phyloP scores from a whole-genome alignment of 2,329 filamentous ascomycete genomes.

The Bipolaris gigantea region DNA sequence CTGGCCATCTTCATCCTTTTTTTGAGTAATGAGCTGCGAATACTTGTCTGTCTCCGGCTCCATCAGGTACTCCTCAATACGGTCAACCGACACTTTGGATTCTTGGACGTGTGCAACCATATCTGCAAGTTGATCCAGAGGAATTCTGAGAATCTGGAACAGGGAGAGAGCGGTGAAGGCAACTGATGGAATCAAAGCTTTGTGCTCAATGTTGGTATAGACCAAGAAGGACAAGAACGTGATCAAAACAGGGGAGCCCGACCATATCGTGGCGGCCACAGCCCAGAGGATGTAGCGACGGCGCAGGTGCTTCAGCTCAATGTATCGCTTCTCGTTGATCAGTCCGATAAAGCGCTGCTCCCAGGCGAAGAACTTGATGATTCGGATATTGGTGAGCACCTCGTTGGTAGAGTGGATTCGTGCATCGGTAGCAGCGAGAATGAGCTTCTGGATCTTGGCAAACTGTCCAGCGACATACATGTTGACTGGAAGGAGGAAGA shows the following conservation, averaged over 20 bases:
- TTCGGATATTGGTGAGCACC: conserved; percentile 93
- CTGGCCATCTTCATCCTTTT: conserved; percentile 68
- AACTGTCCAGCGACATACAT: conserved; percentile 86
- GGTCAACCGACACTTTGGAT: conserved; percentile 93
- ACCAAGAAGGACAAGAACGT: conserved; percentile 95
- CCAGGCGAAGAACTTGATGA: conserved; percentile 99
- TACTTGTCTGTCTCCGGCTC: conserved; percentile 98
- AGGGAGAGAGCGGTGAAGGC: conserved; percentile 96
- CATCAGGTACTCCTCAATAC: conserved; percentile 88
- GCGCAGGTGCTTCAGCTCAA: conserved; percentile 77
- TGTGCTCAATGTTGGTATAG: conserved; percentile 87
- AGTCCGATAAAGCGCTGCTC: conserved; percentile 85
- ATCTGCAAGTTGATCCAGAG: conserved; percentile 92
- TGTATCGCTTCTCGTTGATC: conserved; percentile 83
- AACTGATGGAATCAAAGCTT: conserved; percentile 85
- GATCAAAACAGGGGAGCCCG: conserved; percentile 90
- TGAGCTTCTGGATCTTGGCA: conserved; percentile 81
- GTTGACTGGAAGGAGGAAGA: conserved; percentile 85
- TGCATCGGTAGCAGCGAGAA: conserved; percentile 91
- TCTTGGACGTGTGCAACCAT: conserved; percentile 99
- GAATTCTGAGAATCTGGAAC: conserved; percentile 90
- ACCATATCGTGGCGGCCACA: conserved; percentile 90
- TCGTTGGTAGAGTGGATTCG: conserved; percentile 97
- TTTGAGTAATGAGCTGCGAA: conserved; percentile 72
- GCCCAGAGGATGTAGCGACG: conserved; percentile 90